Percentiles rank a stretch among this genome's conserved stretches.
Evolutionary conservation across 2,329 filamentous ascomycete genomes (phyloP).

Genomic region (Knoxdaviesia capensis): DNA sequence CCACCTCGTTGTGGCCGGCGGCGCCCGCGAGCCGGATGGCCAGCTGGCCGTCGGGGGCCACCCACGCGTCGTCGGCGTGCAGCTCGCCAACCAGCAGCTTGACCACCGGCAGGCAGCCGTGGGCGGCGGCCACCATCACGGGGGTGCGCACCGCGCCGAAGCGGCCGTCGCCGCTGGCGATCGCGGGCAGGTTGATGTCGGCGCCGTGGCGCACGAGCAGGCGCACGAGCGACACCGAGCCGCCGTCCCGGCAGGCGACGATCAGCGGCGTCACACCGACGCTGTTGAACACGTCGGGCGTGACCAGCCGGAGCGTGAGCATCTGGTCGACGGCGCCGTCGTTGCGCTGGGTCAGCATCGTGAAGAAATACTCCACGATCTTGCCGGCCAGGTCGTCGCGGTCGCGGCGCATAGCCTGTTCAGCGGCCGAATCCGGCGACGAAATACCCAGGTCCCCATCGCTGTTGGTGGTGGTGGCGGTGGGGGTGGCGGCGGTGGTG

Average conservation of each 20-base stretch:
- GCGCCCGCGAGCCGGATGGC: slow-evolving; percentile 23
- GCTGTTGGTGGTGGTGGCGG: too few relatives aligned
- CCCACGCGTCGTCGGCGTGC: slow-evolving; percentile 19
- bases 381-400: too few relatives aligned
- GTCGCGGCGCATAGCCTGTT: too few relatives aligned
- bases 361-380: slow-evolving; percentile 13
- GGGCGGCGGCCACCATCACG: slow-evolving; percentile 20
- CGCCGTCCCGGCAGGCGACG: slow-evolving; percentile 13
- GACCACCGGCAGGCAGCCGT: slow-evolving; percentile 19
- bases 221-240: slow-evolving; percentile 14
- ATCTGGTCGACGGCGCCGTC: slow-evolving; percentile 12
- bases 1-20: slow-evolving; percentile 20
- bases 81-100: slow-evolving; percentile 18
- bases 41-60: slow-evolving; percentile 23
- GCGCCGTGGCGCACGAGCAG: slow-evolving; percentile 15
- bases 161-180: slow-evolving; percentile 9
- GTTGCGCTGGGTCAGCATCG: slow-evolving; percentile 9
- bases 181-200: slow-evolving; percentile 8
- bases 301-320: slow-evolving; percentile 15
- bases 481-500: too few relatives aligned
- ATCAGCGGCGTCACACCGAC: slow-evolving; percentile 15
- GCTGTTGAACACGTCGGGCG: slow-evolving; percentile 14
- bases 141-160: slow-evolving; percentile 15
- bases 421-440: too few relatives aligned
- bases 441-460: too few relatives aligned